phyloP scores from a whole-genome alignment of 148 eudicot species.

The Nyssa sinensis region DNA sequence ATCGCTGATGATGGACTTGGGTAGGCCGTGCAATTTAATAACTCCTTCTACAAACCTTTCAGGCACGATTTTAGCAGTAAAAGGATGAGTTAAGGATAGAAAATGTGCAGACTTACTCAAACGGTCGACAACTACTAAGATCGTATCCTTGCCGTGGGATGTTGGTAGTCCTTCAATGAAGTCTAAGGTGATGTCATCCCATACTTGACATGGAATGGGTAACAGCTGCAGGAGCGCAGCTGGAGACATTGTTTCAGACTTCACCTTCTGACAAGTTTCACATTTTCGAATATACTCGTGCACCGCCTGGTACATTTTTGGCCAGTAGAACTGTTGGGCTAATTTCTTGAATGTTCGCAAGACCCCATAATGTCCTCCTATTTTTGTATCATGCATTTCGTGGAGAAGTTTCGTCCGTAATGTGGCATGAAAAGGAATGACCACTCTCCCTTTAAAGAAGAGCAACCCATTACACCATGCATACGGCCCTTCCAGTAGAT shows the following conservation, averaged over 20 bases:
- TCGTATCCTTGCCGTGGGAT: background rate
- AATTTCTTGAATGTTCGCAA: background rate
- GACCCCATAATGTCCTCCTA: background rate
- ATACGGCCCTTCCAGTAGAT: too few relatives aligned
- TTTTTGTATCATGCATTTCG: background rate
- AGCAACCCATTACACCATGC: too few relatives aligned
- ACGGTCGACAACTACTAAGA: background rate
- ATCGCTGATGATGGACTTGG: background rate
- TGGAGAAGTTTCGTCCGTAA: background rate
- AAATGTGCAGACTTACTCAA: slow-evolving; percentile 3
- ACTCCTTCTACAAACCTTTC: background rate
- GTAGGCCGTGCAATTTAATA: too few relatives aligned
- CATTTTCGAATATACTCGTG: background rate
- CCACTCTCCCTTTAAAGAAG: background rate
- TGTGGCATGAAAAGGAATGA: too few relatives aligned
- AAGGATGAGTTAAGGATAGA: background rate
- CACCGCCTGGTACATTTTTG: background rate
- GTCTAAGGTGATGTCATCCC: background rate
- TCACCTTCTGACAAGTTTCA: background rate
- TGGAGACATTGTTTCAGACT: background rate
- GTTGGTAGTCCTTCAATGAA: background rate
- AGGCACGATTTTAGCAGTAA: background rate
- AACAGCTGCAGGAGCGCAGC: background rate
- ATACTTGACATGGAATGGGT: background rate
- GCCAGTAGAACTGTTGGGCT: background rate